Conservation (phyloP, 352 stramenopile genomes). For the Blastocystis hominis region DNA sequence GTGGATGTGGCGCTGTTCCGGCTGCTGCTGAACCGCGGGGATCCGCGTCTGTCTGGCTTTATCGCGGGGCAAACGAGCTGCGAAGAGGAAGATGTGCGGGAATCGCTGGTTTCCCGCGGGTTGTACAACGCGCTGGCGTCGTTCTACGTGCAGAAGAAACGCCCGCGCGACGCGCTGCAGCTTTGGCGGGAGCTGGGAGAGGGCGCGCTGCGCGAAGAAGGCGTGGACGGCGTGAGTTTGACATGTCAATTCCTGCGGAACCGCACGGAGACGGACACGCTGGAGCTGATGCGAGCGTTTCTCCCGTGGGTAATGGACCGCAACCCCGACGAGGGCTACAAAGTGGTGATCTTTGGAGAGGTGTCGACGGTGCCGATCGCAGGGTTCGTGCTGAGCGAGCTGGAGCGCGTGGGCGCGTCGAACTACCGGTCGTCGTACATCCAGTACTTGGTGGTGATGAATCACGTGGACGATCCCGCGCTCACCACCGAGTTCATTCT, state of each 20-base stretch:
- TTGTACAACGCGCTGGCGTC: background rate
- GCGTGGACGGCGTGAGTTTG: background rate
- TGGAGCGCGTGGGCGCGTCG: background rate
- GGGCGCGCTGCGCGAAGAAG: background rate
- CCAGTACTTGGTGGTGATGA: background rate
- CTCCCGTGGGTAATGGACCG: background rate
- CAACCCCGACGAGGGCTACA: background rate
- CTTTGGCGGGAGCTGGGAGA: conserved; percentile 32
- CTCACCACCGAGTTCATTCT: background rate
- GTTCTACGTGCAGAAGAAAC: conserved; percentile 20
- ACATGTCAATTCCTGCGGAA: background rate
- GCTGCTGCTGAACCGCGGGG: background rate
- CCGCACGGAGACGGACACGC: background rate
- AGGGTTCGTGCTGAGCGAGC: background rate
- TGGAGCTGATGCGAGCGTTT: background rate
- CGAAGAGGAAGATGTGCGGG: conserved; percentile 1
- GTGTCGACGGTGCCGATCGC: background rate
- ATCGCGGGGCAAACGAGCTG: background rate
- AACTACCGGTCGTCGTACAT: background rate
- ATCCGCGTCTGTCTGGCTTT: background rate
- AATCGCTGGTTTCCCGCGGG: background rate
- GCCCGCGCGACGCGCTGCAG: background rate
- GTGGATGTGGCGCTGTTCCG: conserved; percentile 51
- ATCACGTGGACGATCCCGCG: background rate
- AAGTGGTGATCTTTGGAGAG: background rate